A percentile compares a stretch with the other conserved stretches of the same genome.
Evolutionary conservation across 352 stramenopile species (phyloP).

Genomic region (Phytophthora sp.): DNA sequence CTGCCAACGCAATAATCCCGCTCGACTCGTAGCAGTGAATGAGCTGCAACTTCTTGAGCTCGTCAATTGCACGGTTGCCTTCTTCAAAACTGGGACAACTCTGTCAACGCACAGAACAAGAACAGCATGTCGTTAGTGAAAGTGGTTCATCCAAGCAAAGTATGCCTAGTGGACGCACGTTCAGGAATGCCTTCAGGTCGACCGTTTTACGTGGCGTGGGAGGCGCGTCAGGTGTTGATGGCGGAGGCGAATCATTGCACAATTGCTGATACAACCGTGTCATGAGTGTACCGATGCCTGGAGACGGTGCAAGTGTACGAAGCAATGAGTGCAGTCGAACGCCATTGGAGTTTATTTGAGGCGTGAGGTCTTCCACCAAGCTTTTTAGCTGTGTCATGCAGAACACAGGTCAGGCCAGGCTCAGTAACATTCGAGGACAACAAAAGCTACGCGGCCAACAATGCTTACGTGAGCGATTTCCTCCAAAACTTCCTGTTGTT

Average conservation of each 20-base stretch:
- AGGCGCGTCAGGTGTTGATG: conserved; percentile 17
- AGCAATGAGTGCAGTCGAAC: conserved; percentile 70
- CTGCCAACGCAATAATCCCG: conserved; percentile 71
- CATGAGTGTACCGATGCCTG: conserved; percentile 75
- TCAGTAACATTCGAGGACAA: background rate
- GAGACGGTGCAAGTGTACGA: conserved; percentile 59
- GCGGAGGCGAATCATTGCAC: conserved; percentile 31
- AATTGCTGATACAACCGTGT: conserved; percentile 78
- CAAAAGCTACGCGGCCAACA: background rate
- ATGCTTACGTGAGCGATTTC: conserved; percentile 60
- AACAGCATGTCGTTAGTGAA: conserved; percentile 3
- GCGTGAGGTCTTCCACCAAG: conserved; percentile 50
- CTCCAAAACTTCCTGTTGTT: conserved; percentile 62
- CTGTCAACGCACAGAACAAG: conserved; percentile 29
- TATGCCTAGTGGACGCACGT: conserved; percentile 37
- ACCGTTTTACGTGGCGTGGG: conserved; percentile 56
- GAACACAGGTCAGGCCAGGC: background rate
- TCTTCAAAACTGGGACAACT: conserved; percentile 79
- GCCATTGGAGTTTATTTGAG: conserved; percentile 62
- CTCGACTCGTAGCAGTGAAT: conserved; percentile 85
- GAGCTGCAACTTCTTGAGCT: conserved; percentile 83
- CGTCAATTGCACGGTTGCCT: conserved; percentile 69
- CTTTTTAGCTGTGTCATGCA: conserved; percentile 48
- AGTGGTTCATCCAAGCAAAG: background rate
- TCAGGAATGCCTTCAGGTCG: conserved; percentile 68